Evolutionary conservation across 306 rosid genomes (phyloP), one percentile per base, ranked within the genome.

Genomic region (Senna tora): DNA sequence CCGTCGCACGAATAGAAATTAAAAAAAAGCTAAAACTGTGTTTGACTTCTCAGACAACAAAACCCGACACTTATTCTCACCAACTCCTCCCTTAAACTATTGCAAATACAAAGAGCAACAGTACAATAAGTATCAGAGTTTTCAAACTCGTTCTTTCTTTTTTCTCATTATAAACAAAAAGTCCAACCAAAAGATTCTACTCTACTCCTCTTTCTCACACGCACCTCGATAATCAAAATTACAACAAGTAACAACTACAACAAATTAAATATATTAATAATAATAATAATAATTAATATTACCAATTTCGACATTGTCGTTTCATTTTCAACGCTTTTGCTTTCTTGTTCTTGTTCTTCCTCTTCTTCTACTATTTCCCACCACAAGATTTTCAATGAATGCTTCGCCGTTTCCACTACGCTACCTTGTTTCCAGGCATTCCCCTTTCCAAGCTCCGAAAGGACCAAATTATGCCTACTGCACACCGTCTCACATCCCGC

Each of bases 1-100:
- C n/a, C n/a, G n/a, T n/a, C n/a, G n/a, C n/a, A n/a, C 83, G 8
- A 17, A 38, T 15, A 43, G 20, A 32, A 10, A 41, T 17, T 5
- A 41, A 41, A 41, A 73, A n/a, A n/a, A n/a, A n/a, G n/a, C n/a
- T n/a, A n/a, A n/a, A 33, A n/a, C 17, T n/a, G 16, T 52, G 77
- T 76, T 89, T 91, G 95, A 91, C 97, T 94, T 89, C 81, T 84
- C 9, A 47, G 60, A 84, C 76, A 79, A 75, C 76, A 71, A 78
- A 83, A 75, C 84, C 94, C 90, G 91, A 89, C 98, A 85, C 95
- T 84, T 77, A 89, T 91, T 89, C 98, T 88, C 67, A 85, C 85
- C 87, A 19, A 70, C 82, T 77, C 90, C 82, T 79, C 36, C 76
- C 79, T 74, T 50, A 59, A 47, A 19, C 52, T 53, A 57, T 52